Percentiles rank a stretch among this genome's conserved stretches.
phyloP scores from a whole-genome alignment of 768 basidiomycete species.

The Calocera cornea region DNA sequence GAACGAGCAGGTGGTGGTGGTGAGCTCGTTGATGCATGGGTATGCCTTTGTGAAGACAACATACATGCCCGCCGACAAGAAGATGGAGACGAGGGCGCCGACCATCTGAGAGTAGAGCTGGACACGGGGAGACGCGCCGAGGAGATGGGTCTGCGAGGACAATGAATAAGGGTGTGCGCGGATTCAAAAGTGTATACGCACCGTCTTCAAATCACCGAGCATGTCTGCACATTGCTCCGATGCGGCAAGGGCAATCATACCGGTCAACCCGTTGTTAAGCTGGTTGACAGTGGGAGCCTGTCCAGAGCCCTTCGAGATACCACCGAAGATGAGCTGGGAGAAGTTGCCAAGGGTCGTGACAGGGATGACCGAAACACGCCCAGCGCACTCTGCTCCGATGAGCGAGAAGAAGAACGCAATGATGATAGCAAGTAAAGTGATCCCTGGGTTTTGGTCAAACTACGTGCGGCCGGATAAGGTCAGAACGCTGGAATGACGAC shows the following conservation, averaged over 20 bases:
- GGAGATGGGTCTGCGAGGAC: conserved; percentile 54
- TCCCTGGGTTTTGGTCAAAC: conserved; percentile 31
- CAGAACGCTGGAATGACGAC: too few species aligned
- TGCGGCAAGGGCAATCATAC: conserved; percentile 41
- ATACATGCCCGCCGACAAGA: conserved; percentile 40
- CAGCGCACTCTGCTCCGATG: conserved; percentile 48
- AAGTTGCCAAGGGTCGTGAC: conserved; percentile 45
- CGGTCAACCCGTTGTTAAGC: conserved; percentile 39
- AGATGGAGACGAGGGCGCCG: conserved; percentile 46
- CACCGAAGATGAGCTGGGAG: conserved; percentile 55
- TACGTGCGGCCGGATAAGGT: too few species aligned
- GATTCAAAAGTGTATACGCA: too few species aligned
- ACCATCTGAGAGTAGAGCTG: conserved; percentile 48
- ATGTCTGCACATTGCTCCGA: conserved; percentile 49
- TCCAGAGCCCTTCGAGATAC: conserved; percentile 38
- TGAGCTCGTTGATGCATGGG: conserved; percentile 38
- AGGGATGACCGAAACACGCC: conserved; percentile 49
- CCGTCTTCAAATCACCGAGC: conserved; percentile 57
- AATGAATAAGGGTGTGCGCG: too few species aligned
- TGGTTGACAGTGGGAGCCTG: conserved; percentile 26
- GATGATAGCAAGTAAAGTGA: conserved; percentile 42
- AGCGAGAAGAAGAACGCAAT: conserved; percentile 55
- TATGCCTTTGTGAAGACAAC: conserved; percentile 45
- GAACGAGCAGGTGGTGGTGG: conserved; percentile 35
- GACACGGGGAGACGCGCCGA: conserved; percentile 47